Base-by-base conservation (phyloP, 1,284 basidiomycete species). In the Cutaneotrichosporon mucoides region DNA sequence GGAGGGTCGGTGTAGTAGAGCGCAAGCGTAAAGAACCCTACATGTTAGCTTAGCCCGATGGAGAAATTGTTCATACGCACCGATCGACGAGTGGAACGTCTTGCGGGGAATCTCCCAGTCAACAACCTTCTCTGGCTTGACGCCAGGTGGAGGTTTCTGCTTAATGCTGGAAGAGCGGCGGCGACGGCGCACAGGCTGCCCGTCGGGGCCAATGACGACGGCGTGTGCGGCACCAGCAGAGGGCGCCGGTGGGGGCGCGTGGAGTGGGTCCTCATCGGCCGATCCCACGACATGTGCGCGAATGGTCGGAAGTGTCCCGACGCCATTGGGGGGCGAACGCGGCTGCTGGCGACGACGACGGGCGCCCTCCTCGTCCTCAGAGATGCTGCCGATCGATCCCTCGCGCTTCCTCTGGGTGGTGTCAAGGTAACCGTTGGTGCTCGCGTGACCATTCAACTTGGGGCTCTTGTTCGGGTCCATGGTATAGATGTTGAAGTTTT, bases 71-170 rank as follows among this genome's bases (percentile, higher is more conserved):
- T 40, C 38, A 40, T 40, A 82, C 86, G 53, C 57, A 88, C 92
- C 92, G 63, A 96, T 96, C 13, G 88, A 91, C 11, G 89, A 89
- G 79, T 98, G 94, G 49, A 98, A 79, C 12, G 86, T 78, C 79
- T 98, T 98, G 68, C 94, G 82, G 2, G 95, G 94, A 55, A 98
- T 88, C 80, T 98, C 93, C 77, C 77, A 79, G 62, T 79, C 77
- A n/a, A 77, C 75, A 37, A 59, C 75, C 62, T 75, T 77, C 7
- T 61, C 67, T 10, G 75, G 73, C 11, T 60, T 69, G n/a, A 72
- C 73, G n/a, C 73, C 75, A 0, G 73, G 73, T 47, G 69, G 71
- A 8, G 67, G 67, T 59, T 77, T 76, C 37, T 67, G 59, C 55
- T 73, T 72, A 45, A 76, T 66, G 51, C 66, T 68, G 56, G 67